Percentiles rank a stretch among this genome's conserved stretches.
These are phyloP conservation scores for Dichomitus squalens DNA, from an alignment of 1,284 basidiomycete genomes.

Conservation along the genomic window DNA sequence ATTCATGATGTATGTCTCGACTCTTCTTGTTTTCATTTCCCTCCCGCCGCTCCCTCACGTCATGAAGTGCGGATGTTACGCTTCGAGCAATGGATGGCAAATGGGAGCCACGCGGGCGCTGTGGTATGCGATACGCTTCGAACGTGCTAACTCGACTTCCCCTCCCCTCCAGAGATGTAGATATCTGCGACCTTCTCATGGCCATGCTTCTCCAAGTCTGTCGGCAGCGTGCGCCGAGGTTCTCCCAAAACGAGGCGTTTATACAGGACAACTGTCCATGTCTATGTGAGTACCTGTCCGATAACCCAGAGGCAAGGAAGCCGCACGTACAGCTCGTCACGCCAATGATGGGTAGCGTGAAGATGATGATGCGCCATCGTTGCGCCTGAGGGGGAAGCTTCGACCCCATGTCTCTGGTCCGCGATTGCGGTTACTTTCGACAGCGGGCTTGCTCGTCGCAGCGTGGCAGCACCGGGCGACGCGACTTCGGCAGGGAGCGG, in stretches of 20 bases:
- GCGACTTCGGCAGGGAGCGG: conserved; percentile 15
- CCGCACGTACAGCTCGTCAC: conserved; percentile 52
- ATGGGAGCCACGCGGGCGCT: not conserved
- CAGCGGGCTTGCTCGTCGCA: conserved; percentile 6
- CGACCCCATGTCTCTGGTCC: conserved; percentile 19
- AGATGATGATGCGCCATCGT: conserved; percentile 59
- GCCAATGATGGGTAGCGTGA: conserved; percentile 62
- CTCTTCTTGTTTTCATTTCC: not conserved
- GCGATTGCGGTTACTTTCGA: not conserved
- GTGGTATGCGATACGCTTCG: not conserved
- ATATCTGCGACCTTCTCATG: conserved; percentile 25
- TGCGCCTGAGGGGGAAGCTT: conserved; percentile 48
- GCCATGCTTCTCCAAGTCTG: conserved; percentile 20
- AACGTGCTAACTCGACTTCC: not conserved
- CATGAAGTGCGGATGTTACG: too few relatives aligned
- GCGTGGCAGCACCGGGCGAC: conserved; percentile 1
- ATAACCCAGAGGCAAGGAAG: conserved; percentile 6
- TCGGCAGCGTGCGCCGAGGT: conserved; percentile 42
- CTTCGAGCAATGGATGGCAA: not conserved
- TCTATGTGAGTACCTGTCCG: conserved; percentile 1
- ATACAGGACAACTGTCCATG: conserved; percentile 59
- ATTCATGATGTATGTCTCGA: conserved; percentile 23
- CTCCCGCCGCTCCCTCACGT: too few relatives aligned
- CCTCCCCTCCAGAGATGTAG: conserved; percentile 8
- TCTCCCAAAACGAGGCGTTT: conserved; percentile 66